A percentile compares a stretch with the other conserved stretches of the same genome.
phyloP scores from a whole-genome alignment of 139 green algal species.

The Micromonas pusilla region DNA sequence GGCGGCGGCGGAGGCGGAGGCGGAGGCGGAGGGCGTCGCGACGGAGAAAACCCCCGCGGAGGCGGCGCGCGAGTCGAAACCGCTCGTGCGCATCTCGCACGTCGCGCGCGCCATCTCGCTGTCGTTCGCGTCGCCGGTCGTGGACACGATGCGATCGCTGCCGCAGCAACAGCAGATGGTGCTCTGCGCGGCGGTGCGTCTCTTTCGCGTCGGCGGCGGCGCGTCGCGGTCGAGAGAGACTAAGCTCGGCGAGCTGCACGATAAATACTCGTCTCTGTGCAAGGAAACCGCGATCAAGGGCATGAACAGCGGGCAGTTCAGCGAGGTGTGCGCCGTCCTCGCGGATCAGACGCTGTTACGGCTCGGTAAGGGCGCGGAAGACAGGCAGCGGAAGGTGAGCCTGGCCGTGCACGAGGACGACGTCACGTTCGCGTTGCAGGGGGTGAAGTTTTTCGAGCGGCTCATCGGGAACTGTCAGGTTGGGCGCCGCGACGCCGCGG shows the following conservation, averaged over 20 bases:
- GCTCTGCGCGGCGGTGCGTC: slow-evolving; percentile 33
- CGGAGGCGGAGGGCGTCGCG: not conserved
- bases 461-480: not conserved
- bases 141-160: slow-evolving; percentile 35
- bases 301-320: slow-evolving; percentile 32
- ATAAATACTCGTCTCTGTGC: slow-evolving; percentile 33
- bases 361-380: slow-evolving; percentile 19
- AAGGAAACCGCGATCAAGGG: slow-evolving; percentile 16
- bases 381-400: slow-evolving; percentile 19
- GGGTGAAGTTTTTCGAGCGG: slow-evolving; percentile 13
- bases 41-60: not conserved
- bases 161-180: slow-evolving; percentile 44
- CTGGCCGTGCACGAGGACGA: slow-evolving; percentile 31
- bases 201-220: slow-evolving; percentile 1
- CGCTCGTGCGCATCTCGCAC: slow-evolving; percentile 32
- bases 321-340: slow-evolving; percentile 29
- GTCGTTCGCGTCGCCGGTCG: slow-evolving; percentile 27
- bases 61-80: not conserved
- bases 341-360: slow-evolving; percentile 22
- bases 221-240: not conserved
- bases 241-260: slow-evolving; percentile 19
- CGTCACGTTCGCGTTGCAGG: slow-evolving; percentile 38
- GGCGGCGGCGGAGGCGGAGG: not conserved
- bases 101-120: slow-evolving; percentile 33
- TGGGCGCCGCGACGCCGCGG: not conserved